Evolutionary conservation across 2,329 filamentous ascomycete species (phyloP).

Genomic region (Cercospora nicotianae): DNA sequence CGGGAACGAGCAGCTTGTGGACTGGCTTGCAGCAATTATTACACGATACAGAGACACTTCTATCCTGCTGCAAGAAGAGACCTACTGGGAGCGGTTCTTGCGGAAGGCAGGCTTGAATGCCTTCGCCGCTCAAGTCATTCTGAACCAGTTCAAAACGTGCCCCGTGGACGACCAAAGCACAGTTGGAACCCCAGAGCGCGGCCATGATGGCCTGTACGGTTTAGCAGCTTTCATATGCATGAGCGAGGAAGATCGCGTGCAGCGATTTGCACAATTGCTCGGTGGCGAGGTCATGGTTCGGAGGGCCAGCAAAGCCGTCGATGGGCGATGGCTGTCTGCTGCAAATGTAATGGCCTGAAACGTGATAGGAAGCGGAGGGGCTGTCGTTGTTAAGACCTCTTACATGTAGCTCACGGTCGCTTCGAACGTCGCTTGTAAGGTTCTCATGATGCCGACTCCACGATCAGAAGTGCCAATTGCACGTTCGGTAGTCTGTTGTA

Average conservation of each 20-base stretch:
- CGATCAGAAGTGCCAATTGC: background rate
- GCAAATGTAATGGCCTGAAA: background rate
- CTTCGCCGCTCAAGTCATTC: conserved; percentile 67
- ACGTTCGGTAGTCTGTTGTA: background rate
- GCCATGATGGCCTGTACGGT: conserved; percentile 35
- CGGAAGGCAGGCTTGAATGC: conserved; percentile 66
- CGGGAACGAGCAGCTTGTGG: conserved; percentile 44
- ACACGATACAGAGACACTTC: conserved; percentile 37
- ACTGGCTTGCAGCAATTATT: conserved; percentile 48
- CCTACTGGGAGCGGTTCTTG: conserved; percentile 67
- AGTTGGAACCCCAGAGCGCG: background rate
- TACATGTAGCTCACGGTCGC: background rate
- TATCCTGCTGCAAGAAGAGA: conserved; percentile 53
- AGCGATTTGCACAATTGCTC: conserved; percentile 54
- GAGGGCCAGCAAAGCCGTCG: conserved; percentile 54
- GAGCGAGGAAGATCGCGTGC: conserved; percentile 51
- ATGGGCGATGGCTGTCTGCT: conserved; percentile 39
- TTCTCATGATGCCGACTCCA: background rate
- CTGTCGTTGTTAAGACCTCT: background rate
- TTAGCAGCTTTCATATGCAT: conserved; percentile 60
- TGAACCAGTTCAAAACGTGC: conserved; percentile 48
- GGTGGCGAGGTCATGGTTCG: conserved; percentile 57
- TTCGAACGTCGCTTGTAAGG: background rate
- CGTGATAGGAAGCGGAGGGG: background rate
- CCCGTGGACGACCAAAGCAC: background rate